Percentiles rank a stretch among this genome's conserved stretches.
phyloP scores from a whole-genome alignment of 176 grass and related monocot species.

The Hordeum vulgare region DNA sequence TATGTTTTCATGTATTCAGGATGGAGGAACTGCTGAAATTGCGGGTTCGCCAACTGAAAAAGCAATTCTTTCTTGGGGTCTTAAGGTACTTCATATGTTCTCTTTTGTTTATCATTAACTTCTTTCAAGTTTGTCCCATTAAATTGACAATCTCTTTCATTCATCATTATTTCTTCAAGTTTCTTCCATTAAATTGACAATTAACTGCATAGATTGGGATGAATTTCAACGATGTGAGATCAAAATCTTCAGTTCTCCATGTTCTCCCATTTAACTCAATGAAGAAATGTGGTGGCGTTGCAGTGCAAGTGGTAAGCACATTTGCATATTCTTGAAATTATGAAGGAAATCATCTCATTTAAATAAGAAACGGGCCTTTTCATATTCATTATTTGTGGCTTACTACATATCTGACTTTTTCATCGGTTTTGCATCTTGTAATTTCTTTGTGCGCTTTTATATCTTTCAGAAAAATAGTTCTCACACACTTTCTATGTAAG shows the following conservation, averaged over 20 bases:
- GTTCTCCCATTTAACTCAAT: slow-evolving; percentile 63
- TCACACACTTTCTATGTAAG: neutral
- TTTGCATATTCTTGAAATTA: slow-evolving; percentile 19
- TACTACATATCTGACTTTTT: neutral
- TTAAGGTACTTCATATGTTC: slow-evolving; percentile 30
- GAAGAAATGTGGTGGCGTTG: slow-evolving; percentile 64
- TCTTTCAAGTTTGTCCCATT: neutral
- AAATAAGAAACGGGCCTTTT: neutral
- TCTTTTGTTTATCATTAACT: neutral
- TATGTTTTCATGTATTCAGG: slow-evolving; percentile 6
- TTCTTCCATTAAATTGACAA: neutral
- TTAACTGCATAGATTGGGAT: slow-evolving; percentile 49
- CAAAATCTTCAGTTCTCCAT: slow-evolving; percentile 45
- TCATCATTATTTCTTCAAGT: neutral
- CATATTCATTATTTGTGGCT: neutral
- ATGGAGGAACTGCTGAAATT: slow-evolving; percentile 41
- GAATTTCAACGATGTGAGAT: slow-evolving; percentile 44
- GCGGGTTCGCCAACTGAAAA: slow-evolving; percentile 66
- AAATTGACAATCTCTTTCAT: neutral
- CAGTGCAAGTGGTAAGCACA: slow-evolving; percentile 45
- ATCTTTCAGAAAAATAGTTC: neutral
- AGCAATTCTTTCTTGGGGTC: slow-evolving; percentile 55
- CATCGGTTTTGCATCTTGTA: neutral
- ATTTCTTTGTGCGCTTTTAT: neutral
- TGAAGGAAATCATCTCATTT: neutral